Evolutionary conservation across 1,139 yeast genomes (phyloP), one percentile per base, ranked within the genome.

Genomic region (Yamadazyma friedrichii): DNA sequence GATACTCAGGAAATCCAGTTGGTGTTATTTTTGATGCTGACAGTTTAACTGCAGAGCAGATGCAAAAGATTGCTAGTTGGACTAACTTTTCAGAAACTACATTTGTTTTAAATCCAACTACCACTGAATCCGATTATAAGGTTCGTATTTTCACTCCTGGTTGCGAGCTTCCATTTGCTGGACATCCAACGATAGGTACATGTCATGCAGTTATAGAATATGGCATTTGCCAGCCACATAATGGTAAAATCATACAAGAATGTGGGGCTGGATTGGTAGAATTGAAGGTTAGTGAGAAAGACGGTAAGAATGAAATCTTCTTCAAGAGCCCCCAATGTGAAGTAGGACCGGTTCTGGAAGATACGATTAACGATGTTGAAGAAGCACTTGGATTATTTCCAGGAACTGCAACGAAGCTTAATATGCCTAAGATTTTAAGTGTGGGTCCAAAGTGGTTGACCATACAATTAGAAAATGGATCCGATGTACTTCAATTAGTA

Each of bases 181-280:
- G 31, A 12, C 31, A 28, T 28, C 31, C 31, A 6, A 28, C 31
- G 5, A 28, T 28, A 28, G 31, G 31, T 12, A 28, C 31, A 28
- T 28, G 31, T 13, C 9, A 6, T 13, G 31, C 31, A 5, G 31
- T 9, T 28, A 28, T 28, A 28, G 31, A 28, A 28, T 6, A 9
- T 28, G 31, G 31, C 13, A 28, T 28, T 6, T 28, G 31, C 9
- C 31, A 6, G 31, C 31, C 31, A 12, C 5, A 28, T 5, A 28
- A 28, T 13, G 31, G 31, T 13, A 28, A 28, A 13, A 28, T 28
- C 9, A 6, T 28, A 12, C 31, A 28, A 28, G 31, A 28, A 13
- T 28, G 31, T 28, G 31, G 31, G 5, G 31, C 31, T 12, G 31
- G 31, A 28, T 28, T 28, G 31, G 31, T 28, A 13, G 31, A 28